phyloP scores from a whole-genome alignment of 2,329 filamentous ascomycete genomes.

The Fusarium albidum region DNA sequence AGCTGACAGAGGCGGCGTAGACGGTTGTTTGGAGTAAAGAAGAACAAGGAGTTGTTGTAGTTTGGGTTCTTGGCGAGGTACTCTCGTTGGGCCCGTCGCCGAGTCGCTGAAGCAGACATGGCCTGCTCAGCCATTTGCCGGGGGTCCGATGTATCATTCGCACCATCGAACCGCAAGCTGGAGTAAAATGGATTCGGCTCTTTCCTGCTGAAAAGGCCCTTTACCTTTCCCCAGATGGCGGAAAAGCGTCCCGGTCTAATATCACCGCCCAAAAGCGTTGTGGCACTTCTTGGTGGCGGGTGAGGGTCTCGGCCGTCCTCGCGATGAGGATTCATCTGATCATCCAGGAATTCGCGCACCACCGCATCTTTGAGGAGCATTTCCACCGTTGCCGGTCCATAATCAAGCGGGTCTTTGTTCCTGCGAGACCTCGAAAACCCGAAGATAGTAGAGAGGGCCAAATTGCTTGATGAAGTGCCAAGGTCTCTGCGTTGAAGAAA shows the following conservation, averaged over 20 bases:
- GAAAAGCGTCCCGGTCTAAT: constrained; percentile 67
- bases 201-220: constrained; percentile 63
- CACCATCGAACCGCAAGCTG: constrained; percentile 71
- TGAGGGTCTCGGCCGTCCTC: constrained; percentile 44
- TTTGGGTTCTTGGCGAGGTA: constrained; percentile 86
- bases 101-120: constrained; percentile 80
- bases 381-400: constrained; percentile 89
- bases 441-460: constrained; percentile 78
- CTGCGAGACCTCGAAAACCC: constrained; percentile 66
- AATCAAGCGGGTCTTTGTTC: constrained; percentile 85
- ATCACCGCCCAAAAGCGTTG: constrained; percentile 49
- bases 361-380: constrained; percentile 97
- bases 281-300: constrained; percentile 43
- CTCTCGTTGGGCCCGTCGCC: constrained; percentile 88
- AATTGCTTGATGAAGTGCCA: constrained; percentile 74
- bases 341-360: constrained; percentile 92
- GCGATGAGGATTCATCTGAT: constrained; percentile 43
- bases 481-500: constrained; percentile 93
- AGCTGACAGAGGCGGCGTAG: constrained; percentile 85
- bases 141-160: constrained; percentile 83
- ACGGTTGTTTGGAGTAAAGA: constrained; percentile 82
- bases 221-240: constrained; percentile 67
- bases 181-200: constrained; percentile 98
- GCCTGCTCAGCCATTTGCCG: constrained; percentile 90
- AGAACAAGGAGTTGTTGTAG: constrained; percentile 91